Percentiles rank a stretch among this genome's conserved stretches.
phyloP scores from a whole-genome alignment of 805 yeast genomes.

The Metahyphopichia silvanorum region DNA sequence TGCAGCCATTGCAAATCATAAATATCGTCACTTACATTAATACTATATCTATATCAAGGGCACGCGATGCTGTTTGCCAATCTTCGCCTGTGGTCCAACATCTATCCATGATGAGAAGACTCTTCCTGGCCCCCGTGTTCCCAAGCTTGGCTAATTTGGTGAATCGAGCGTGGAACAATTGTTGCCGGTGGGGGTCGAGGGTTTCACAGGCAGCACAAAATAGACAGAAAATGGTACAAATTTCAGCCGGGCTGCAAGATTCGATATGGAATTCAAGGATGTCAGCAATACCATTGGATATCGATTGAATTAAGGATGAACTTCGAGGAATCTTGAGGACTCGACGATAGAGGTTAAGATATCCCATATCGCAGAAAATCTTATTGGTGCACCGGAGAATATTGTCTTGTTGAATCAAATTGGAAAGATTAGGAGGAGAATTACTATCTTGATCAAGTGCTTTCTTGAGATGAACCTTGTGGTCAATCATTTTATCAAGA shows the following conservation, averaged over 20 bases:
- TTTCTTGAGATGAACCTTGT: constrained; percentile 4
- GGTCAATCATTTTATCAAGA: constrained; percentile 17
- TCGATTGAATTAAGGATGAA: constrained; percentile 46
- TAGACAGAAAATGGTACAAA: constrained; percentile 53
- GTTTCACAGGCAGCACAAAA: constrained; percentile 62
- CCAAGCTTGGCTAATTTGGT: constrained; percentile 40
- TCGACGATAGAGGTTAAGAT: constrained; percentile 55
- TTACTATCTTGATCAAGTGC: constrained; percentile 1
- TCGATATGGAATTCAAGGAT: constrained; percentile 39
- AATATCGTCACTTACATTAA: too few relatives aligned
- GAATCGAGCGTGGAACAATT: constrained; percentile 39
- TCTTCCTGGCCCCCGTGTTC: constrained; percentile 40
- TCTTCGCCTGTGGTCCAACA: constrained; percentile 54
- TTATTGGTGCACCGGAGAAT: constrained; percentile 47
- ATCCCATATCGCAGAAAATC: constrained; percentile 50
- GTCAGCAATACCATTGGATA: constrained; percentile 39
- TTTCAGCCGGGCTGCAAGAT: constrained; percentile 47
- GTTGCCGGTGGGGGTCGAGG: constrained; percentile 29
- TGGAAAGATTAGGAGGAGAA: constrained; percentile 14
- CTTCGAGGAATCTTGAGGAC: constrained; percentile 46
- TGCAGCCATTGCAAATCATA: too few relatives aligned
- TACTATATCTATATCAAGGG: constrained; percentile 41
- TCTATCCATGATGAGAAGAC: constrained; percentile 44
- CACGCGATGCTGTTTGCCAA: constrained; percentile 48
- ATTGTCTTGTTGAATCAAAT: constrained; percentile 26